Percentiles rank a stretch among this genome's conserved stretches.
Evolutionary conservation across 2,329 filamentous ascomycete genomes (phyloP).

Genomic region (Seiridium cupressi): DNA sequence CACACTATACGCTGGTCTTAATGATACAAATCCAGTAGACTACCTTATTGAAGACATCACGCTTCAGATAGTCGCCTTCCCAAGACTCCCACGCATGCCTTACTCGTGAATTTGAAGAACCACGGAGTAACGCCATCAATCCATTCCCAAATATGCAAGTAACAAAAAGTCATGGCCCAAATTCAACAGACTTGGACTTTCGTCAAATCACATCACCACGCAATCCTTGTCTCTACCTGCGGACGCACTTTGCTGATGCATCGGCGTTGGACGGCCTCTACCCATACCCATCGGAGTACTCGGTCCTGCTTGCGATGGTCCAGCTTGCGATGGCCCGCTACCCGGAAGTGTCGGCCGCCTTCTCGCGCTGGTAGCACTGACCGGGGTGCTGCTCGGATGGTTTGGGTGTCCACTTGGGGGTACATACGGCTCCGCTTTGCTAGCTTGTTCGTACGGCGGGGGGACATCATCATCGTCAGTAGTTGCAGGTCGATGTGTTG

Average conservation of each 20-base stretch:
- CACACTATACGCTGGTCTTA: too few species aligned
- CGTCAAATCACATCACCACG: slow-evolving; percentile 21
- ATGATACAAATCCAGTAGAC: too few species aligned
- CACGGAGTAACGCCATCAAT: too few species aligned
- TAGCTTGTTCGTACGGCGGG: slow-evolving; percentile 57
- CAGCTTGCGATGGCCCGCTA: background rate
- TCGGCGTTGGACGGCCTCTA: slow-evolving; percentile 12
- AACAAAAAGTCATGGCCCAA: background rate
- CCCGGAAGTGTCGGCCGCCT: slow-evolving; percentile 13
- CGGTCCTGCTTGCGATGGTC: slow-evolving; percentile 9
- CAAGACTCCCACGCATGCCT: background rate
- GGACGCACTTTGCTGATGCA: slow-evolving; percentile 12
- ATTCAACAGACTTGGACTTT: background rate
- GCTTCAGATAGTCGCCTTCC: background rate
- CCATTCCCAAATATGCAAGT: too few species aligned
- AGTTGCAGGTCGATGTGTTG: slow-evolving; percentile 35
- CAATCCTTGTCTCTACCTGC: slow-evolving; percentile 25
- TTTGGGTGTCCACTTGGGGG: slow-evolving; percentile 51
- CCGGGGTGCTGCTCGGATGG: slow-evolving; percentile 41
- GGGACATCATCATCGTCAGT: slow-evolving; percentile 49
- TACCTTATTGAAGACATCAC: too few species aligned
- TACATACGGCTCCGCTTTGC: slow-evolving; percentile 48
- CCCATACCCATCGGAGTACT: slow-evolving; percentile 37
- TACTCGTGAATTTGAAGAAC: background rate
- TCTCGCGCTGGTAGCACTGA: slow-evolving; percentile 17